Percentiles rank a stretch among this genome's conserved stretches.
Evolutionary conservation across 257 asterid genomes (phyloP).

Genomic region (Anisodus acutangulus): DNA sequence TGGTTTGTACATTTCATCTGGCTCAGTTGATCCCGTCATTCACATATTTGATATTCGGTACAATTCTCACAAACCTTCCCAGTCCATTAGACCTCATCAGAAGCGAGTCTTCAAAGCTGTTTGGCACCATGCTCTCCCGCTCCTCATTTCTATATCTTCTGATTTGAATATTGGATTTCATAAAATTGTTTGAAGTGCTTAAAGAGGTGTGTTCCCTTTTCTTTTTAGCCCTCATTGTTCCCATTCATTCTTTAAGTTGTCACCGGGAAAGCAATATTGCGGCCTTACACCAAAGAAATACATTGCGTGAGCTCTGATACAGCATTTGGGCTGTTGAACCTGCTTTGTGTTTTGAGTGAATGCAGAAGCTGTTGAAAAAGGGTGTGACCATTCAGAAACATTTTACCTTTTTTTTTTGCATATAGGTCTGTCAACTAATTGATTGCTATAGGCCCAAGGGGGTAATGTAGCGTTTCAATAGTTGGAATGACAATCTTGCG

Average conservation of each 20-base stretch:
- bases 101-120: conserved; percentile 92
- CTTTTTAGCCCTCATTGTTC: background rate
- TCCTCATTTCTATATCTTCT: conserved; percentile 85
- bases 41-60: conserved; percentile 86
- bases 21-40: conserved; percentile 83
- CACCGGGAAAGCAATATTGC: background rate
- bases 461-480: too few species aligned
- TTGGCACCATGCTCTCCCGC: conserved; percentile 82
- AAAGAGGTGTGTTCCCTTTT: background rate
- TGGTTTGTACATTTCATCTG: conserved; percentile 77
- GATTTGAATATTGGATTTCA: conserved; percentile 84
- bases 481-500: background rate
- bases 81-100: conserved; percentile 79
- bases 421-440: too few species aligned
- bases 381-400: background rate
- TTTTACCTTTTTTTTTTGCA: too few species aligned
- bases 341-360: background rate
- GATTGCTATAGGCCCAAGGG: background rate
- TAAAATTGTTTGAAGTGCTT: conserved; percentile 41
- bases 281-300: background rate
- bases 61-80: conserved; percentile 64
- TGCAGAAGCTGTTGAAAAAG: background rate
- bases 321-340: background rate
- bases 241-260: background rate
- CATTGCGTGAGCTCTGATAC: background rate